Evolutionary conservation across 257 asterid genomes (phyloP).

Genomic region (Solanum bukasovii): DNA sequence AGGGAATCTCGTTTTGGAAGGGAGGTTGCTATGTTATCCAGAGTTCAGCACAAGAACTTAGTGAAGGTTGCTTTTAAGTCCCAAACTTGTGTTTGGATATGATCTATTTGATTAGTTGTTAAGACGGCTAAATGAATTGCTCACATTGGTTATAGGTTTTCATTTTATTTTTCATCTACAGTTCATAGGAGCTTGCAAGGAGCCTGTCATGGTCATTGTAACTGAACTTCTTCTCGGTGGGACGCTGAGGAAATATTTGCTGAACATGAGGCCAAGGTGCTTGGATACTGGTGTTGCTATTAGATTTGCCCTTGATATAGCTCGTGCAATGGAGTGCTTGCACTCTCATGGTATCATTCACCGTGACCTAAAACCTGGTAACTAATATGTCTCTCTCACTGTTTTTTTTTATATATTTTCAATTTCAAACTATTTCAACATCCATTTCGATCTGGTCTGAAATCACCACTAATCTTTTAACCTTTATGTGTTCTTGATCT

Average conservation of each 20-base stretch:
- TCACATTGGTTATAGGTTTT: background rate
- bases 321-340: slow-evolving; percentile 93
- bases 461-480: background rate
- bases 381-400: background rate
- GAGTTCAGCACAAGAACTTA: slow-evolving; percentile 86
- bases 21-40: slow-evolving; percentile 82
- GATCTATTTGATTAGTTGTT: background rate
- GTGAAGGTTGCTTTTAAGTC: slow-evolving; percentile 58
- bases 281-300: slow-evolving; percentile 61
- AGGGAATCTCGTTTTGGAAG: slow-evolving; percentile 57
- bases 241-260: slow-evolving; percentile 64
- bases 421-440: background rate
- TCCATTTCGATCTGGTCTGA: background rate
- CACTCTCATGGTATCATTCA: slow-evolving; percentile 92
- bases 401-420: background rate
- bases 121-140: background rate
- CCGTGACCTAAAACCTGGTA: slow-evolving; percentile 94
- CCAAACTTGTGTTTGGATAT: background rate
- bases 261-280: slow-evolving; percentile 63
- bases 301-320: slow-evolving; percentile 78
- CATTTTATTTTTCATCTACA: slow-evolving; percentile 4
- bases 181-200: slow-evolving; percentile 96
- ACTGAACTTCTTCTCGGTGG: slow-evolving; percentile 85
- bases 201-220: slow-evolving; percentile 84
- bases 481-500: background rate